Conservation (phyloP, 2,329 filamentous ascomycete species). For the Epichloe brachyelytri region DNA sequence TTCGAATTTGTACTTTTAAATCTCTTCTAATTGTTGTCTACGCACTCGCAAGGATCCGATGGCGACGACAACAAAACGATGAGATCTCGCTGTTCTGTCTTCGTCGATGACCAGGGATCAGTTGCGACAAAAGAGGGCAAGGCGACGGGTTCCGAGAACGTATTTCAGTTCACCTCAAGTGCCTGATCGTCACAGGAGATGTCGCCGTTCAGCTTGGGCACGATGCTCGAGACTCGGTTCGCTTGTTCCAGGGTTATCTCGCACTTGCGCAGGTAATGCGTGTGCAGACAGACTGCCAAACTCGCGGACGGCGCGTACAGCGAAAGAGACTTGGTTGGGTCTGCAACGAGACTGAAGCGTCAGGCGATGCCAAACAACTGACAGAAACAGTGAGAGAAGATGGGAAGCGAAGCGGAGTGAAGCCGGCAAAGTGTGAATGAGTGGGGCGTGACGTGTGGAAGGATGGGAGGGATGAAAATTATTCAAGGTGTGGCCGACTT, state of each 20-base stretch:
- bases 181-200: constrained; percentile 14
- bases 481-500: constrained; percentile 29
- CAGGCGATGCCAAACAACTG: constrained; percentile 10
- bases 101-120: constrained; percentile 23
- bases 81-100: constrained; percentile 20
- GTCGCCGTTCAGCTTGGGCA: constrained; percentile 12
- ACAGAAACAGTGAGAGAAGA: constrained; percentile 9
- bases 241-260: constrained; percentile 6
- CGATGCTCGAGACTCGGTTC: constrained; percentile 7
- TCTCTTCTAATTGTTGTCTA: constrained; percentile 24
- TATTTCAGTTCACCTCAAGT: constrained; percentile 28
- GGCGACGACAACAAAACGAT: constrained; percentile 18
- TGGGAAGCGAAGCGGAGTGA: constrained; percentile 10
- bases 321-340: constrained; percentile 3
- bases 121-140: constrained; percentile 16
- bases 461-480: constrained; percentile 18
- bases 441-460: constrained; percentile 20
- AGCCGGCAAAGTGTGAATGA: constrained; percentile 10
- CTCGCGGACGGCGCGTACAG: constrained; percentile 6
- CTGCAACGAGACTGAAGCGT: constrained; percentile 8
- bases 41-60: constrained; percentile 22
- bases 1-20: constrained; percentile 10
- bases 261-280: constrained; percentile 5
- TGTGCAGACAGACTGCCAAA: constrained; percentile 2
- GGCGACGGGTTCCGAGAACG: constrained; percentile 24